These are phyloP conservation scores for Rhodomyrtus tomentosa DNA, from an alignment of 345 rosid genomes.

Conservation along the genomic window DNA sequence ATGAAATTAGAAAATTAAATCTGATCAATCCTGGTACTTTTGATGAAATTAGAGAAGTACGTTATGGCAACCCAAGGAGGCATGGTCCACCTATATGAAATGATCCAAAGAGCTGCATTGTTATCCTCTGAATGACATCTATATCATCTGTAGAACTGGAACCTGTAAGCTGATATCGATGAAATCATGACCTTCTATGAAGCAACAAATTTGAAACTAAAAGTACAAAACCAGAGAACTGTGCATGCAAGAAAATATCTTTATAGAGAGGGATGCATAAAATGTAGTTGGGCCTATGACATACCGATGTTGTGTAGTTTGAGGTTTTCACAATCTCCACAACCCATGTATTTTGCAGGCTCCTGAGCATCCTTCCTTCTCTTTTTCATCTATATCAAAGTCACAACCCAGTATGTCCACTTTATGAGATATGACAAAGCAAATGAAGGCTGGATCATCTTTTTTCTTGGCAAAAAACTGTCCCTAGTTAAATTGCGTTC, in stretches of 20 bases:
- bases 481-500: background rate
- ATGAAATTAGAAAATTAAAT: background rate
- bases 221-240: background rate
- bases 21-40: background rate
- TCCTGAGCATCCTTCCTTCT: constrained; percentile 71
- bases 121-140: constrained; percentile 65
- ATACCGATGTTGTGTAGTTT: constrained; percentile 79
- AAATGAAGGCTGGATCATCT: background rate
- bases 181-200: background rate
- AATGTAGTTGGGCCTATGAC: background rate
- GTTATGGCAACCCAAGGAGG: background rate
- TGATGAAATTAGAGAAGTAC: background rate
- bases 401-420: background rate
- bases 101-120: constrained; percentile 68
- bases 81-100: constrained; percentile 40
- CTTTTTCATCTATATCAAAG: constrained; percentile 54
- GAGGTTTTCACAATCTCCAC: constrained; percentile 79
- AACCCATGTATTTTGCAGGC: constrained; percentile 88
- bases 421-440: background rate
- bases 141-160: constrained; percentile 70
- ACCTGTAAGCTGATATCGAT: constrained; percentile 21
- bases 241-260: background rate
- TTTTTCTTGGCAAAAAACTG: background rate
- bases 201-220: no score
- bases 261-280: background rate